A percentile compares a stretch with the other conserved stretches of the same genome.
Evolutionary conservation across 2,329 filamentous ascomycete species (phyloP).

Genomic region (Samsoniella hepiali): DNA sequence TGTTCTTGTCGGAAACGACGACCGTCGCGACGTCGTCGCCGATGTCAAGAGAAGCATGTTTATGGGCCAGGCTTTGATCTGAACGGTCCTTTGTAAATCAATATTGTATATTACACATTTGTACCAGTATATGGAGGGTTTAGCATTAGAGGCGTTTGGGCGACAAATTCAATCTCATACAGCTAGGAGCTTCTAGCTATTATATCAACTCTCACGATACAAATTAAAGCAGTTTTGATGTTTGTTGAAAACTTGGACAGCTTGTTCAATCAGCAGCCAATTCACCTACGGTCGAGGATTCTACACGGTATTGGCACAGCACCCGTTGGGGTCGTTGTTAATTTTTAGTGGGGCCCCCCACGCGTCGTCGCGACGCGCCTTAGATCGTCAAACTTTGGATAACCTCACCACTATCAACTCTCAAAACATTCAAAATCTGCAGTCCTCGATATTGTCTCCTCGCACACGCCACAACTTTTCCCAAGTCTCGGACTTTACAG

Average conservation of each 20-base stretch:
- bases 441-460: too few relatives aligned
- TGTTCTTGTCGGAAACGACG: slow-evolving; percentile 84
- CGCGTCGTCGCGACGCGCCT: slow-evolving; percentile 17
- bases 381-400: not conserved
- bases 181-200: not conserved
- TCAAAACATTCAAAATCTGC: not conserved
- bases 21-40: slow-evolving; percentile 83
- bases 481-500: not conserved
- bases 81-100: slow-evolving; percentile 24
- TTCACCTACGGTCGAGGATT: too few relatives aligned
- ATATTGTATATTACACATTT: slow-evolving; percentile 10
- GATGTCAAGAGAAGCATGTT: slow-evolving; percentile 91
- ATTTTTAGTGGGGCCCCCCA: slow-evolving; percentile 17
- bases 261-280: too few relatives aligned
- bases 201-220: not conserved
- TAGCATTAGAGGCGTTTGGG: slow-evolving; percentile 13
- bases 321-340: not conserved
- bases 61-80: slow-evolving; percentile 74
- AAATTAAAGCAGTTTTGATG: not conserved
- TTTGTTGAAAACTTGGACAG: too few relatives aligned
- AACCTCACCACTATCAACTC: not conserved
- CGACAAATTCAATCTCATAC: not conserved
- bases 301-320: too few relatives aligned
- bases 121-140: not conserved
- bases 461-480: not conserved